Conservation (phyloP, 1,284 basidiomycete species). For the Hortiboletus rubellus region DNA sequence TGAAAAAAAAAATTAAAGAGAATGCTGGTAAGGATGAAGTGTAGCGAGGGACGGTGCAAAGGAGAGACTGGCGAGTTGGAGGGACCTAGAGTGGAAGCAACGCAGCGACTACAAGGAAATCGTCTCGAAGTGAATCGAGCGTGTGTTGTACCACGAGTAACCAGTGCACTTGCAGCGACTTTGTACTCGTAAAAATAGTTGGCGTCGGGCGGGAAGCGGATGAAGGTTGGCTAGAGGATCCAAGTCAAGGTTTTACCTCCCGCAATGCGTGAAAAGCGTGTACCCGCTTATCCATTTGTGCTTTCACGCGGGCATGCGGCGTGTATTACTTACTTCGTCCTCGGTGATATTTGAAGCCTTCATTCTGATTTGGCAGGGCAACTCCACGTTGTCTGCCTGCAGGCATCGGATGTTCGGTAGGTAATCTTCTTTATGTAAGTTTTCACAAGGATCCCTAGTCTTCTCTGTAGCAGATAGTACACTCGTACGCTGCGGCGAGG, state of each 20-base stretch:
- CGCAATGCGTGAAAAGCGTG: slow-evolving; percentile 50
- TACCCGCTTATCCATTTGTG: slow-evolving; percentile 47
- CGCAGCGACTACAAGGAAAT: slow-evolving; percentile 30
- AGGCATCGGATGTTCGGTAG: slow-evolving; percentile 43
- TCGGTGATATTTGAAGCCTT: slow-evolving; percentile 34
- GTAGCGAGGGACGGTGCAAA: slow-evolving; percentile 44
- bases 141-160: slow-evolving; percentile 25
- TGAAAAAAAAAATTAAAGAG: slow-evolving; percentile 13
- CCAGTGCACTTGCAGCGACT: slow-evolving; percentile 27
- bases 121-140: slow-evolving; percentile 56
- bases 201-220: slow-evolving; percentile 22
- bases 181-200: slow-evolving; percentile 29
- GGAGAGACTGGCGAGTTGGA: slow-evolving; percentile 48
- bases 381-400: slow-evolving; percentile 68
- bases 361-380: slow-evolving; percentile 34
- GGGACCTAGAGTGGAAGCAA: slow-evolving; percentile 26
- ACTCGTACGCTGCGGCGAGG: background rate
- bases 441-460: slow-evolving; percentile 1
- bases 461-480: slow-evolving; percentile 6
- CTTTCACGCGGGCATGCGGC: slow-evolving; percentile 36
- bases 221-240: slow-evolving; percentile 28
- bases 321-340: slow-evolving; percentile 36
- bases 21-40: slow-evolving; percentile 15
- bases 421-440: slow-evolving; percentile 36
- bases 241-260: slow-evolving; percentile 30